These are phyloP conservation scores for Kernera saxatilis DNA, from an alignment of 345 rosid genomes.

Conservation along the genomic window DNA sequence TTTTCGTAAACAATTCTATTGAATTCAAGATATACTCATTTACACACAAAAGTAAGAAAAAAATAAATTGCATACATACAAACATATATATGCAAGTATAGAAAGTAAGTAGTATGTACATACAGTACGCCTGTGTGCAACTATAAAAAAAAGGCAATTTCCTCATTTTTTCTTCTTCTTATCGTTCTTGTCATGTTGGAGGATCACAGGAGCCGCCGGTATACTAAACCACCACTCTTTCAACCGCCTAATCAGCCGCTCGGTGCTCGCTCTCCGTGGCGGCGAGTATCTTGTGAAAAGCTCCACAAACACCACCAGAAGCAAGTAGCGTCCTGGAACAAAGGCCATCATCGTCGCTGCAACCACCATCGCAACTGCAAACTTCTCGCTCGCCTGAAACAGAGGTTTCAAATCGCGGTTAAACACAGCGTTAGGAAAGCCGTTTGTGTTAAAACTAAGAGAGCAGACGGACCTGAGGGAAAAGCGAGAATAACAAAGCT, in stretches of 20 bases:
- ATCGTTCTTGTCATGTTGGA: slow-evolving; percentile 64
- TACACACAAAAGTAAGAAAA: not conserved
- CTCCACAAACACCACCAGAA: slow-evolving; percentile 54
- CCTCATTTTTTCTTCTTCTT: slow-evolving; percentile 63
- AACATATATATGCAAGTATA: not conserved
- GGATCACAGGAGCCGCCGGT: slow-evolving; percentile 85
- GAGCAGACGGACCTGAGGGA: slow-evolving; percentile 56
- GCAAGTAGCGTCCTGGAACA: slow-evolving; percentile 55
- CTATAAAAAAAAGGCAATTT: not conserved
- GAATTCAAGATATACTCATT: not conserved
- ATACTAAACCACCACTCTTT: slow-evolving; percentile 99
- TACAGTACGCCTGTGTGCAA: not conserved
- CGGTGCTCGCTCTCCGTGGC: slow-evolving; percentile 58
- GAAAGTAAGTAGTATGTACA: slow-evolving; percentile 21
- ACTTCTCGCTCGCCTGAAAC: slow-evolving; percentile 72
- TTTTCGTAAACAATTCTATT: not conserved
- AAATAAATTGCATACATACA: not conserved
- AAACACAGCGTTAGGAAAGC: not conserved
- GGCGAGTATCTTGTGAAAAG: slow-evolving; percentile 79
- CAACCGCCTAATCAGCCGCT: slow-evolving; percentile 68
- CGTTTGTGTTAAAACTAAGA: not conserved
- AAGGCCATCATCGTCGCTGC: slow-evolving; percentile 44
- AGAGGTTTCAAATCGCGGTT: not conserved
- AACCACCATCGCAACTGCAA: slow-evolving; percentile 49
- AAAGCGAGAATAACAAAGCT: slow-evolving; percentile 61